phyloP scores from a whole-genome alignment of 768 basidiomycete species.

The Lactarius pseudohatsudake region DNA sequence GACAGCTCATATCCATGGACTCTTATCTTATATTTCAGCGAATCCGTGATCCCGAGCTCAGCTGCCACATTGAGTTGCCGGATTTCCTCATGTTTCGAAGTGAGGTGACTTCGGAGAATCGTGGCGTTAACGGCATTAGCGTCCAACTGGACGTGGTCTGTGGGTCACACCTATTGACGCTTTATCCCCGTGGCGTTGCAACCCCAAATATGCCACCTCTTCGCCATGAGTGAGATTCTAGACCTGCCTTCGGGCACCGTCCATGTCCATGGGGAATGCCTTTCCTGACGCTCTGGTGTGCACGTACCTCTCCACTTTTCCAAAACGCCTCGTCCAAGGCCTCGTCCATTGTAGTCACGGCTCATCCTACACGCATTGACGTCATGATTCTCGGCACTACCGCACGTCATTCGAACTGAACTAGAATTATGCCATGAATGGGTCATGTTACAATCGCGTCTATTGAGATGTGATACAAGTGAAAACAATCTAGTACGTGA shows the following conservation, averaged over 20 bases:
- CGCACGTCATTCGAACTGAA: conserved; percentile 19
- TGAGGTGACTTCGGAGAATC: neutral
- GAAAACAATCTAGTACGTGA: conserved; percentile 14
- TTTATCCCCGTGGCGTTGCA: conserved; percentile 5
- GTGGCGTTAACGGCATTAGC: conserved; percentile 17
- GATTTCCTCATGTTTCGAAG: conserved; percentile 13
- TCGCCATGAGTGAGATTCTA: conserved; percentile 10
- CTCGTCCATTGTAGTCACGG: neutral
- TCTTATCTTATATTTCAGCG: neutral
- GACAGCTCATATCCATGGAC: neutral
- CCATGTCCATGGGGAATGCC: conserved; percentile 10
- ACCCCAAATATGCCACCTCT: conserved; percentile 21
- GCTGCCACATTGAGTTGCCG: neutral
- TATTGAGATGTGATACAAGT: conserved; percentile 16
- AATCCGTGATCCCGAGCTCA: conserved; percentile 4
- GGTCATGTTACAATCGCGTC: conserved; percentile 7
- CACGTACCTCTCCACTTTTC: neutral
- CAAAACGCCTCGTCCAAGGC: neutral
- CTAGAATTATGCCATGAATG: conserved; percentile 11
- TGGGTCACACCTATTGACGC: neutral
- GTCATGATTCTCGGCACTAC: conserved; percentile 20
- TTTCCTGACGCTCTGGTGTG: neutral
- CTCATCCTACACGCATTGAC: conserved; percentile 12
- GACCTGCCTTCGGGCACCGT: conserved; percentile 6
- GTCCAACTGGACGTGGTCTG: neutral